Evolutionary conservation across 2,329 filamentous ascomycete species (phyloP), one percentile per base, ranked within the genome.

Genomic region (Blastomyces parvus): DNA sequence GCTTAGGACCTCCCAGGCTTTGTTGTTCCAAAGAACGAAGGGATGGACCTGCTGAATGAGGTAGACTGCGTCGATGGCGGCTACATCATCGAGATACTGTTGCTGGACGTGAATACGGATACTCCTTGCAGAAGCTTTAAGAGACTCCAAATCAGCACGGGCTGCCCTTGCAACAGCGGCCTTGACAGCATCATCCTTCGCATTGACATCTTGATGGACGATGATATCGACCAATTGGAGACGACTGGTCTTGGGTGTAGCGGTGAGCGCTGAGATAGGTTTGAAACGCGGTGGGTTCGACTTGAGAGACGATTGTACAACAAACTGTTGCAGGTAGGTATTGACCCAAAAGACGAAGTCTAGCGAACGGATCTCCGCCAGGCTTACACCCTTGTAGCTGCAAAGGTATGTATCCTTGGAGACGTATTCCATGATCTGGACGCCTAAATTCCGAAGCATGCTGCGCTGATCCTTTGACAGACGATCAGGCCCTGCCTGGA

Each of bases 11-110:
- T 62, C 48, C 11, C 64, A 63, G 30, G 68, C 68, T 33, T 67
- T 61, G 59, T 66, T 67, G 46, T 69, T 69, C 62, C 66, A 69
- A n/a, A 69, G 57, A 25, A 55, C 60, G 17, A 62, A 56, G 22
- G 62, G 63, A 14, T 66, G 48, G 13, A 69, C 66, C 50, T 64
- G 55, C 17, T 68, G 63, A 59, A 67, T 67, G 40, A 63, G 60
- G 33, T 62, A 60, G n/a, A 67, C 65, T n/a, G 60, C 38, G 53
- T 67, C 66, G 36, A 67, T 36, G 52, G 63, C 62, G 48, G 66
- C 66, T 11, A 67, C 30, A 42, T 65, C 65, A 27, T 67, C 64
- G 6, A 67, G 57, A 53, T 66, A 61, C 36, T 66, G 61, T 50
- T 64, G 61, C 38, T 66, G 59, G n/a, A 67, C 59, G 2, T 60